Base-by-base conservation (phyloP, 148 eudicot genomes). In the Cornus kousa region DNA sequence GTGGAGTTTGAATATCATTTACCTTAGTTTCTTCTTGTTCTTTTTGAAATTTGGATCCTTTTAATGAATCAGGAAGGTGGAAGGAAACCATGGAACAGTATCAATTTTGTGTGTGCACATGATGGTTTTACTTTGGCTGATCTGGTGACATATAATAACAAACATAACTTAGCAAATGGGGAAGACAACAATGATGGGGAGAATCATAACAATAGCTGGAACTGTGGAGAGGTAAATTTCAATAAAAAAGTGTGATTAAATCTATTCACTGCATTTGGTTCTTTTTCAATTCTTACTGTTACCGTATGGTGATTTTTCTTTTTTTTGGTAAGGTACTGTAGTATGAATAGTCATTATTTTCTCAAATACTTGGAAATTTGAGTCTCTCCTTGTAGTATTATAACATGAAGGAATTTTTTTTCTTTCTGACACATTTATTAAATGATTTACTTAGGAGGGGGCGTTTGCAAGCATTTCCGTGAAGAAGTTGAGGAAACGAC, bases 171-270 rank as follows among this genome's bases (percentile, higher is more conserved):
- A 87, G 91, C 99, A 32, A 96, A 96, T 87, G 99, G 99, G 9
- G 99, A 96, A 87, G 89, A 96, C 81, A 96, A 96, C 86, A 91
- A 87, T 23, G 99, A 96, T 80, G 99, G 99, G n/a, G 99, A 97
- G 83, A 92, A 91, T 82, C 97, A 97, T 79, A 94, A 97, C 77
- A 91, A 89, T 80, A 97, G 97, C 89, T 97, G 99, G 99, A 94
- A 97, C 72, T 94, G 99, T 83, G 99, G 99, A 72, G 88, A 92
- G 93, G 99, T 97, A 86, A 76, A 80, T 19, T 24, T 24, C 74
- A 23, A 17, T 67, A 46, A 55, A 31, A 17, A 67, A 39, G 17
- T 28, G 19, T 17, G 4, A 22, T 35, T 20, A 8, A 31, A 43
- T 66, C 37, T 48, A 19, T n/a, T 17, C 24, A 67, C 19, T 53